Conservation (phyloP, 768 basidiomycete genomes). For the Suillus lakei region DNA sequence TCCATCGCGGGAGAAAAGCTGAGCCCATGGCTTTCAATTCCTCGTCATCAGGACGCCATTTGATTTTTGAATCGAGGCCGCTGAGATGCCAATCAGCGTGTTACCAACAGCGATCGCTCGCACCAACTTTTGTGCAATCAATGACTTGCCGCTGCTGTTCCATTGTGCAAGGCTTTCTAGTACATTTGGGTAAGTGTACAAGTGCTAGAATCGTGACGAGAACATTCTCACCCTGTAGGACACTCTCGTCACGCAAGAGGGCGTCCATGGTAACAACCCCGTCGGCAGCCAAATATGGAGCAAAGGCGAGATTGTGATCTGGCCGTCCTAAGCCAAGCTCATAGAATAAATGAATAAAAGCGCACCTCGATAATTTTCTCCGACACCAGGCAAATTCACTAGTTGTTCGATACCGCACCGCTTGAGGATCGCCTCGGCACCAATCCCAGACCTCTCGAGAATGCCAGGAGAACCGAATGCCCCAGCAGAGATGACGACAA, state of each 20-base stretch:
- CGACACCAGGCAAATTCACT: conserved; percentile 76
- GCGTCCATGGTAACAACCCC: conserved; percentile 54
- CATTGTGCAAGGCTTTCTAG: conserved; percentile 33
- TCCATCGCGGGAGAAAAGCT: conserved; percentile 54
- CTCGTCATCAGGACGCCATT: conserved; percentile 52
- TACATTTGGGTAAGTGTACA: not conserved
- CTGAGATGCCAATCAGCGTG: conserved; percentile 30
- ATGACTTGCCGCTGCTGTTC: conserved; percentile 42
- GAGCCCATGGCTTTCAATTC: conserved; percentile 56
- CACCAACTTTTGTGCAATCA: conserved; percentile 57
- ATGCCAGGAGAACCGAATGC: conserved; percentile 62
- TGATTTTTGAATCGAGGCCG: conserved; percentile 58
- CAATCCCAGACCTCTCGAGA: conserved; percentile 71
- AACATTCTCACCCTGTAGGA: conserved; percentile 43
- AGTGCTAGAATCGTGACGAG: conserved; percentile 11
- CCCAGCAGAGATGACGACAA: conserved; percentile 56
- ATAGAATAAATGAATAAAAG: not conserved
- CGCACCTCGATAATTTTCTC: conserved; percentile 67
- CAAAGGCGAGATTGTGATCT: conserved; percentile 37
- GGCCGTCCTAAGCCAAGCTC: not conserved
- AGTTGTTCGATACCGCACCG: conserved; percentile 51
- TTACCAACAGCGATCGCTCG: not conserved
- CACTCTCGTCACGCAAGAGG: conserved; percentile 46
- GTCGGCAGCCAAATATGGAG: conserved; percentile 45
- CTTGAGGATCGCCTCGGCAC: conserved; percentile 51